Percentiles rank a stretch among this genome's conserved stretches.
Evolutionary conservation across 2,329 filamentous ascomycete genomes (phyloP).

Genomic region (Colletotrichum horii): DNA sequence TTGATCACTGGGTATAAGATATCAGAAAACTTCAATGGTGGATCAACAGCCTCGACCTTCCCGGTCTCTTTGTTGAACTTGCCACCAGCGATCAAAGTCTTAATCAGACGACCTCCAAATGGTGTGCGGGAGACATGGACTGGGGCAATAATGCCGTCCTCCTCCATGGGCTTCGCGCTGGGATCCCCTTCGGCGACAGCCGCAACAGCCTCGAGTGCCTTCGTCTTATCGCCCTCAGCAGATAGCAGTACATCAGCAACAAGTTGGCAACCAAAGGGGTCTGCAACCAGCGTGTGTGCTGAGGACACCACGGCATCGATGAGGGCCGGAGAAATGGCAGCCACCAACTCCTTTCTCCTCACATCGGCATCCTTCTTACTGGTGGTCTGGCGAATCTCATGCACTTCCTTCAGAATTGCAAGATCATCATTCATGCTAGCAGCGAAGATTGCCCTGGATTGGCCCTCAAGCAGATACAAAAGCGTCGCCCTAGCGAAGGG

Average conservation of each 20-base stretch:
- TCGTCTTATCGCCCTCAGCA: slow-evolving; percentile 75
- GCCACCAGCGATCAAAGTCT: slow-evolving; percentile 88
- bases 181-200: slow-evolving; percentile 65
- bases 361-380: slow-evolving; percentile 89
- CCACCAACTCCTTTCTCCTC: slow-evolving; percentile 77
- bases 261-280: slow-evolving; percentile 86
- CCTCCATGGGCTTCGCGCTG: slow-evolving; percentile 42
- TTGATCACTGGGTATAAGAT: slow-evolving; percentile 84
- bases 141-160: slow-evolving; percentile 30
- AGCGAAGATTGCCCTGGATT: slow-evolving; percentile 66
- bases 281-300: slow-evolving; percentile 71
- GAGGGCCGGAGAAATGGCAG: slow-evolving; percentile 75
- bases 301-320: slow-evolving; percentile 75
- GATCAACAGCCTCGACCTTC: slow-evolving; percentile 72
- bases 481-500: slow-evolving; percentile 70
- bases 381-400: slow-evolving; percentile 79
- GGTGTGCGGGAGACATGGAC: slow-evolving; percentile 65
- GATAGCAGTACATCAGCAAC: slow-evolving; percentile 82
- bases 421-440: slow-evolving; percentile 68
- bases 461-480: slow-evolving; percentile 80
- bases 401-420: slow-evolving; percentile 76
- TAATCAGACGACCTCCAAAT: slow-evolving; percentile 82
- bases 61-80: slow-evolving; percentile 79
- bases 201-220: slow-evolving; percentile 75
- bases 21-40: slow-evolving; percentile 80